Base-by-base conservation (phyloP, 2,329 filamentous ascomycete genomes). In the Microdochium paspali region DNA sequence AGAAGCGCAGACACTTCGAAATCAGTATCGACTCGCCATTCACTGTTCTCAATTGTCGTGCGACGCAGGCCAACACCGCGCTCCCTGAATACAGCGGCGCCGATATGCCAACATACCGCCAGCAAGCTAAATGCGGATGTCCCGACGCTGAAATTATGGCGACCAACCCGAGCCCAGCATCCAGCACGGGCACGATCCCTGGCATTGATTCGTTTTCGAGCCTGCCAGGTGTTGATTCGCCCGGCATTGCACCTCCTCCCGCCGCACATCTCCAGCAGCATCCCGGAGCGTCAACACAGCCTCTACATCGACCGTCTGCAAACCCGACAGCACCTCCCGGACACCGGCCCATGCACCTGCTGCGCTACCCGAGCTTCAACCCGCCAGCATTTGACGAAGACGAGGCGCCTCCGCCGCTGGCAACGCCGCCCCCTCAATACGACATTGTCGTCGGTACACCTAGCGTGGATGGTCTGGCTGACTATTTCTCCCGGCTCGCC, bases 21-120 rank as follows among this genome's bases (percentile, higher is more conserved):
- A 95, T 95, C 58, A 95, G 89, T 55, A 96, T 96, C 56, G 90
- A 96, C 66, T 95, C 90, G 1, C 90, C 90, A 1, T 91, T 96
- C 61, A 91, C 91, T 51, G 88, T 95, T 43, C 84, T 95, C 44
- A 91, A 90, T 52, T 96, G 90, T 69, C 87, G 87, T 52, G 90
- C 90, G n/a, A 94, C 89, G 1, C 87, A 93, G 62, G 85, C 87
- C 45, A 95, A 95, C 64, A 95, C 86, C 24, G 82, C 82, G 12
- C 76, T 95, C 10, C 90, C 90, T 0, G 85, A 87, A 15, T 96
- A 96, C 63, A 67, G 70, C 6, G 71, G 73, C 21, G 60, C 65
- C 3, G 82, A 80, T 9, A 76, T 69, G 48, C 76, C 75, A 10
- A 71, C 63, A 55, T 70, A 69, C 47, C 74, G 61, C 26, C 70